Base-by-base conservation (phyloP, 2,329 filamentous ascomycete genomes). In the Parascedosporium putredinis region DNA sequence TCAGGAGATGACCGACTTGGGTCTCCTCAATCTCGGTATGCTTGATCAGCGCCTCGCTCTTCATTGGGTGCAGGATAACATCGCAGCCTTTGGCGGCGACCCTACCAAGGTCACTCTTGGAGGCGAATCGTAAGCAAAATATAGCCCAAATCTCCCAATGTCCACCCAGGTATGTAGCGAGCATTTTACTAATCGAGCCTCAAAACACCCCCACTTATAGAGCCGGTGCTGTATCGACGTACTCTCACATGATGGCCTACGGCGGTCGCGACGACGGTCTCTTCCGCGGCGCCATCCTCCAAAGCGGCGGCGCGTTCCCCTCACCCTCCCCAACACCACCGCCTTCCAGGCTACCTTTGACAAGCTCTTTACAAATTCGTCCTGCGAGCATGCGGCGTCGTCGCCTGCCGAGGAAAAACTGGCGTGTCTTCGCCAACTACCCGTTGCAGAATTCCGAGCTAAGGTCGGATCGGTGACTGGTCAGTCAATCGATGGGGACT, bases 211-310 rank as follows among this genome's bases (percentile, higher is more conserved):
- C n/a, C n/a, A n/a, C n/a, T n/a, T n/a, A n/a, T n/a, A 38, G 34
- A 3, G 74, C 75, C 0, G 76, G 76, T 12, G 73, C 64, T 45
- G 68, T 69, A 46, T 72, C 67, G 3, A 67, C 79, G 2, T 70
- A 70, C 5, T 64, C 65, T 42, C 76, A 79, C 44, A 64, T 76
- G 3, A 60, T 73, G 10, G 73, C 74, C 3, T 78, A 77, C 55
- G 69, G 69, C 12, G 76, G 76, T 2, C 60, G 71, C 38, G 66
- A 79, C 51, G 73, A 80, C 45, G 62, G 64, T 3, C 65, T 82
- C 0, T 82, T 81, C 59, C 67, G 72, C 4, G 69, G 62, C 16
- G 75, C 67, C 2, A 76, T 81, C 25, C 62, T 69, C 38, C 62
- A 80, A 55, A 74, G 69, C 23, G 75, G 74, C 27, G 27, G 27